phyloP scores from a whole-genome alignment of 2,329 filamentous ascomycete species.

The Myriosclerotinia curreyana region DNA sequence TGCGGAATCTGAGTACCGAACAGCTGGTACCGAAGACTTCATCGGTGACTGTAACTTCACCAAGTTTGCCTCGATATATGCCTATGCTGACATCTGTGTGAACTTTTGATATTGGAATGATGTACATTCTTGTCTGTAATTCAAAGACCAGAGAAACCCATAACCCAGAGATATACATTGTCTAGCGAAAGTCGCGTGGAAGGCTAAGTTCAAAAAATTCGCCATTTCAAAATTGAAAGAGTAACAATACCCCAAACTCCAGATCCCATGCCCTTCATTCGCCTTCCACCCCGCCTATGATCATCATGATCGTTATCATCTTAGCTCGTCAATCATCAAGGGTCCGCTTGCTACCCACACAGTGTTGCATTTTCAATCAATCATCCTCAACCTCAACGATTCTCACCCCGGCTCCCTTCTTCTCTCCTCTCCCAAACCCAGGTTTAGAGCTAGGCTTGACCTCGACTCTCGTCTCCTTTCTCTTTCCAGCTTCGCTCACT shows the following conservation, averaged over 20 bases:
- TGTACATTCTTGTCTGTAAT: not conserved
- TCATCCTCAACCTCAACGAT: slow-evolving; percentile 19
- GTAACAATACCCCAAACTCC: not conserved
- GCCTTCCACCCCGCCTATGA: slow-evolving; percentile 1
- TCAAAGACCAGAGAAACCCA: not conserved
- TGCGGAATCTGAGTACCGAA: not conserved
- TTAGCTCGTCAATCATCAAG: slow-evolving; percentile 18
- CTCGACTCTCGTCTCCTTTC: slow-evolving; percentile 43
- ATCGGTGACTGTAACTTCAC: not conserved
- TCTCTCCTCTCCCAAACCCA: slow-evolving; percentile 31
- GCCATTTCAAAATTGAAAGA: not conserved
- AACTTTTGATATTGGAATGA: not conserved
- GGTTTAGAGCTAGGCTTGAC: slow-evolving; percentile 22
- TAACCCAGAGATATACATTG: not conserved
- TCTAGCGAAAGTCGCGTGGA: not conserved
- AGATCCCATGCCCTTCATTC: slow-evolving; percentile 5
- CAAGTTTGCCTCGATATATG: not conserved
- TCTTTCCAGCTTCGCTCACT: slow-evolving; percentile 67
- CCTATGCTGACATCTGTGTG: not conserved
- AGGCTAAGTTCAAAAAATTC: not conserved
- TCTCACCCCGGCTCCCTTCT: slow-evolving; percentile 25
- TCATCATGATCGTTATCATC: slow-evolving; percentile 13
- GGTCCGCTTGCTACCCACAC: not conserved
- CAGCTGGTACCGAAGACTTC: not conserved
- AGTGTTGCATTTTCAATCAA: slow-evolving; percentile 5